Evolutionary conservation across 108 stramenopile genomes (phyloP), one percentile per base, ranked within the genome.

Genomic region (Nitzschia palea): DNA sequence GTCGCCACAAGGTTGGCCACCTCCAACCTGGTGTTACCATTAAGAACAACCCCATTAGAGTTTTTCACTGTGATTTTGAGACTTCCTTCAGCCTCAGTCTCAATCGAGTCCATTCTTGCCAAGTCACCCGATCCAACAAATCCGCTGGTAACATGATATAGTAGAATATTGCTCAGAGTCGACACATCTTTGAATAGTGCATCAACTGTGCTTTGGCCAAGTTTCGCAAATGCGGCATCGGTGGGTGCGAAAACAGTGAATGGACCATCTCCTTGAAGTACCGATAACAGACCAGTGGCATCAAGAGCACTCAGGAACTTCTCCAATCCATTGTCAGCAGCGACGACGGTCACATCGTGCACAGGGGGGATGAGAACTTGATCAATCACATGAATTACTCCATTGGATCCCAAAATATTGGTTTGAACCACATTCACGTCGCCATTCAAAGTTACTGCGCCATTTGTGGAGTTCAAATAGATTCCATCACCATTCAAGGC

Each of bases 321-420:
- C 20, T 52, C 54, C 34, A 83, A 83, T 55, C 48, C 36, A 20
- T 20, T 34, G 35, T 40, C 32, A 4, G 44, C 55, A 4, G 36
- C 43, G 15, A 68, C 75, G 33, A 12, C 59, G 37, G n/a, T 23
- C 37, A 48, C 22, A 20, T 48, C 18, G 15, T 30, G 59, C 29
- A 42, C 12, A 9, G 35, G 37, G 23, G 33, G 59, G 42, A 65
- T 25, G 9, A 82, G 43, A 17, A 82, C 81, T 33, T 50, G 14
- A 36, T 79, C 81, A 30, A 82, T 64, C 3, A 71, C 68, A 32
- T 82, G 74, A 51, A 82, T 47, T n/a, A 82, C 40, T n/a, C 81
- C 78, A 48, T 82, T 82, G 55, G n/a, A 34, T 3, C 70, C 81
- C 4, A 66, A 1, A 44, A 82, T 3, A 44, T 82, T 78, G 8